Conservation (phyloP, 208 protist species). For the Leishmania arabica region DNA sequence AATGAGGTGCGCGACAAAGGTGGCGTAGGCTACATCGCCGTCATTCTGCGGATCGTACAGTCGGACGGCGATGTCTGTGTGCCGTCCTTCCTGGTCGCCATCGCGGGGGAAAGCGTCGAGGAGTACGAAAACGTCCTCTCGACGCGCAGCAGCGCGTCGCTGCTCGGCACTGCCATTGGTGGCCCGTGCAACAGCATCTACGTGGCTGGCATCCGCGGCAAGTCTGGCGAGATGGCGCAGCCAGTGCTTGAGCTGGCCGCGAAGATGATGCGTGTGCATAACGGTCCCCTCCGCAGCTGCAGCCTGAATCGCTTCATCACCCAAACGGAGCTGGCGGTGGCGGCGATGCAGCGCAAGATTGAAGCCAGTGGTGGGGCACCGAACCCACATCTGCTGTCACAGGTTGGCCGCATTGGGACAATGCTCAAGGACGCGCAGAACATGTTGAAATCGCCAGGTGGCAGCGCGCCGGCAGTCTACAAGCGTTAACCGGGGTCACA, state of each 20-base stretch:
- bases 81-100: slow-evolving; percentile 41
- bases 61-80: slow-evolving; percentile 55
- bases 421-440: slow-evolving; percentile 52
- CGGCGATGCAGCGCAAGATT: slow-evolving; percentile 31
- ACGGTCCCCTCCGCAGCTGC: slow-evolving; percentile 39
- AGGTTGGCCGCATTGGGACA: slow-evolving; percentile 36
- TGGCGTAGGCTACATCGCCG: slow-evolving; percentile 30
- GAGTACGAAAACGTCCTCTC: slow-evolving; percentile 35
- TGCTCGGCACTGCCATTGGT: slow-evolving; percentile 56
- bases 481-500: slow-evolving; percentile 20
- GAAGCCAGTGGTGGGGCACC: slow-evolving; percentile 15
- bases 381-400: slow-evolving; percentile 28
- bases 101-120: slow-evolving; percentile 33
- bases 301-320: slow-evolving; percentile 51
- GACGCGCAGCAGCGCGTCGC: slow-evolving; percentile 24
- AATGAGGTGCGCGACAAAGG: slow-evolving; percentile 33
- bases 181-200: slow-evolving; percentile 54
- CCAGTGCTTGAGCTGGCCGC: slow-evolving; percentile 30
- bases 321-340: slow-evolving; percentile 42
- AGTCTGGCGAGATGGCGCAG: slow-evolving; percentile 18
- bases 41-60: slow-evolving; percentile 38
- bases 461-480: slow-evolving; percentile 42
- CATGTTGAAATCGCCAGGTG: slow-evolving; percentile 43
- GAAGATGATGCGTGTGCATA: slow-evolving; percentile 35
- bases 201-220: slow-evolving; percentile 42